Base-by-base conservation (phyloP, 2,329 filamentous ascomycete species). In the Aspergillus terreus region DNA sequence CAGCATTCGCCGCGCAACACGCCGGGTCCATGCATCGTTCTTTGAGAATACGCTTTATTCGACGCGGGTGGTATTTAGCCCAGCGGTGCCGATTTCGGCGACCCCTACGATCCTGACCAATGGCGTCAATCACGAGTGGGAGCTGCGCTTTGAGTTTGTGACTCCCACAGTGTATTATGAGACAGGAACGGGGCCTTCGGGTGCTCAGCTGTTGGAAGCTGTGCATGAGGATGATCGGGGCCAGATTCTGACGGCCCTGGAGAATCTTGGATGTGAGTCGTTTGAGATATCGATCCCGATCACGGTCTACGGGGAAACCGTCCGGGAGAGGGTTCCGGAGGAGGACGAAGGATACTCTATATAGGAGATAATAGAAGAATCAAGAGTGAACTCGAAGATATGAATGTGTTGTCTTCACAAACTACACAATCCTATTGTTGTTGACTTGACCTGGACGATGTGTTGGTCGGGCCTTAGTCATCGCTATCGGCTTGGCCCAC, bases 51-150 rank as follows among this genome's bases (percentile, higher is more conserved):
- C 90, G 0, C 77, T 97, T 4, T 96, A 88, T 67, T 84, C 91
- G 2, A 82, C 87, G 6, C 81, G 90, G 46, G 79, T 92, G 19
- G 83, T 88, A 6, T 96, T 97, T 63, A 85, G 80, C 7, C 88
- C 91, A 0, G 87, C 89, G 0, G 91, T 99, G 45, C 94, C 94
- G 0, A 81, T 87, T 15, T 80, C 80, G 12, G 91, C 90, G 0
- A 96, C 92, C 1, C 94, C 94, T 0, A 91, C 94, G 57, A 95
- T 99, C 60, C 82, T 95, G 44, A 99, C 94, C 0, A 95, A 85
- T 55, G 92, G 92, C 2, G 83, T 99, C 4, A 88, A 83, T 57
- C 76, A 96, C 23, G 87, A 90, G 59, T 99, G 94, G 94, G 88
- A 87, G 68, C 77, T 99, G 32, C 79, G 90, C 1, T 84, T 99